Base-by-base conservation (phyloP, 2,329 filamentous ascomycete species). In the Neopestalotiopsis sp. region DNA sequence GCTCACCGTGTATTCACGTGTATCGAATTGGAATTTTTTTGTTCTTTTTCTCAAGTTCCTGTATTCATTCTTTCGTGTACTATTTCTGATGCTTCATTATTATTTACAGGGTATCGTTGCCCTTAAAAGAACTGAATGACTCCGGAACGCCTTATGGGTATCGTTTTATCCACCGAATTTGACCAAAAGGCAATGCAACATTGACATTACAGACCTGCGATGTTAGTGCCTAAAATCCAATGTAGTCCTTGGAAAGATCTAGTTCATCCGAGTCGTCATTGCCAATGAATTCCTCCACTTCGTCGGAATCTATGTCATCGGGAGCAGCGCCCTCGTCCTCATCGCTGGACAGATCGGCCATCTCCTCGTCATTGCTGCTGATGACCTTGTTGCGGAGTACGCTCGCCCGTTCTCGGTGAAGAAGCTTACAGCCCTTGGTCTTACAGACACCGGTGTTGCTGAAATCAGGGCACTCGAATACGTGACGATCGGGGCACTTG, bases 381-480 rank as follows among this genome's bases (percentile, higher is more conserved):
- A 71, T 76, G 68, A 76, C 89, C 80, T 89, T 87, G 79, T 91
- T 91, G 77, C 94, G 92, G 76, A 91, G 86, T 78, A 91, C 85
- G 84, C 93, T 94, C 78, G 94, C 94, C 81, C 93, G 91, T 83
- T 96, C 93, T 78, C 95, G 90, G 82, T 99, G 96, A 69, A 90
- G 92, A 67, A 97, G 88, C 78, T 92, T 92, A 85, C 95, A 98
- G 73, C 91, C 90, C 81, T 91, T 90, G 79, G 88, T 90, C 79
- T 90, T 90, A 88, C 96, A 99, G 71, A 86, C 85, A 75, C 95
- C 95, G 70, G 89, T 94, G 82, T 97, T 97, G 87, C 94, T 93
- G 84, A 97, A 98, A 79, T 97, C 93, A 71, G 96, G 95, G 81
- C 96, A 98, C 81, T 98, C 95, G 82, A 92, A 92, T 69, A 95